Base-by-base conservation (phyloP, 441 rosid species). In the Euphorbia celastroides region DNA sequence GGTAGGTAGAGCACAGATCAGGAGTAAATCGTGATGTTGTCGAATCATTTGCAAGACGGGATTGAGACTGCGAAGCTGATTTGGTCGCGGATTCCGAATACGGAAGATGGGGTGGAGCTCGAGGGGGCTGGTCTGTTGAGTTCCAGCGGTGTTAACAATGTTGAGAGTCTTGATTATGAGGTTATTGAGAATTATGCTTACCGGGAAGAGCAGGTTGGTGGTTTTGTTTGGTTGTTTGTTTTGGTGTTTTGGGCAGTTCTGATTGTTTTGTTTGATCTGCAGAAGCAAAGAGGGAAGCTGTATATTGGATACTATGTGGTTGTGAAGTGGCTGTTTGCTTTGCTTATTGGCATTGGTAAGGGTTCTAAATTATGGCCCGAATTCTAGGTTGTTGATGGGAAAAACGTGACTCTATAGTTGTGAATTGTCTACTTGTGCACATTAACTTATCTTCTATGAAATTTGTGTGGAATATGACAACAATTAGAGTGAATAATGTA, bases 321-420 rank as follows among this genome's bases (percentile, higher is more conserved):
- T 4, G 96, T 93, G 41, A 93, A 89, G 76, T 93, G 99, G 99
- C 89, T 93, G 79, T 91, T 93, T 75, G 88, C 99, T 72, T 84
- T 93, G 79, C 92, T 93, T 55, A 89, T 91, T 67, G 99, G 99
- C 77, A 84, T 91, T 70, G 96, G 99, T 93, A 67, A 76, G 89
- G 30, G 34, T 58, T 32, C 46, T 20, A 19, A 6, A 30, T 46
- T 64, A 48, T 48, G 44, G 42, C 12, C 14, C 46, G 17, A 12
- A 5, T 25, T 25, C 41, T 30, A 62, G 51, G n/a, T 38, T 61
- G 17, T 32, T 23, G 65, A 61, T 26, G 9, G 11, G 20, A 48
- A 17, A 36, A 42, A 42, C 36, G 34, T 25, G 10, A 63, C n/a
- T 46, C 17, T 27, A 46, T 27, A 44, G 41, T 17, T 28, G 17